These are phyloP conservation scores for Cladosporium sp. DNA, from an alignment of 2,329 filamentous ascomycete genomes.

Conservation along the genomic window DNA sequence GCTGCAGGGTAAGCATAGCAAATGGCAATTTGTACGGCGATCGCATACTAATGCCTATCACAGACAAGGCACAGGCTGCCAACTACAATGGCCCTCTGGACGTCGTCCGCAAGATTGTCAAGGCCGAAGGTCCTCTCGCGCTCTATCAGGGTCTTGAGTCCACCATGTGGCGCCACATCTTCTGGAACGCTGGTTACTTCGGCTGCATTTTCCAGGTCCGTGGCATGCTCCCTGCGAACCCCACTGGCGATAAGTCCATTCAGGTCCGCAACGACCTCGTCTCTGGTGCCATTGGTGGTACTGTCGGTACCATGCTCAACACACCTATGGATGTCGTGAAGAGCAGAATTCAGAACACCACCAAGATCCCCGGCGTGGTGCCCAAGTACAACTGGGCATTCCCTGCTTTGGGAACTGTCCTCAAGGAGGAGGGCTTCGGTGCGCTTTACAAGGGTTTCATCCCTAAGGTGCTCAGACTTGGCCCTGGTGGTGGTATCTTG, in stretches of 20 bases:
- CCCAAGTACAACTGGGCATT: constrained; percentile 99
- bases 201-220: constrained; percentile 98
- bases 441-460: constrained; percentile 97
- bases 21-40: too few relatives aligned
- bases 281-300: constrained; percentile 83
- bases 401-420: constrained; percentile 78
- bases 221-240: constrained; percentile 66
- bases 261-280: constrained; percentile 86
- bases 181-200: constrained; percentile 96
- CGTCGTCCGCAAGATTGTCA: constrained; percentile 75
- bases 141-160: constrained; percentile 97
- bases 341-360: constrained; percentile 92
- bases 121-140: constrained; percentile 76
- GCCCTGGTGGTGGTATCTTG: constrained; percentile 69
- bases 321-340: constrained; percentile 97
- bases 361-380: constrained; percentile 71
- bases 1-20: constrained; percentile 55
- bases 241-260: constrained; percentile 68
- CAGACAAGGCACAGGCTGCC: constrained; percentile 81
- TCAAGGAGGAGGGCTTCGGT: constrained; percentile 85
- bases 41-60: constrained; percentile 8
- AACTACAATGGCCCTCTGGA: constrained; percentile 83
- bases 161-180: constrained; percentile 90
- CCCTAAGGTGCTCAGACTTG: constrained; percentile 81
- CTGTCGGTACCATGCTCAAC: constrained; percentile 85